These are phyloP conservation scores for Acrocalymma vagum DNA, from an alignment of 2,329 filamentous ascomycete species.

Conservation along the genomic window DNA sequence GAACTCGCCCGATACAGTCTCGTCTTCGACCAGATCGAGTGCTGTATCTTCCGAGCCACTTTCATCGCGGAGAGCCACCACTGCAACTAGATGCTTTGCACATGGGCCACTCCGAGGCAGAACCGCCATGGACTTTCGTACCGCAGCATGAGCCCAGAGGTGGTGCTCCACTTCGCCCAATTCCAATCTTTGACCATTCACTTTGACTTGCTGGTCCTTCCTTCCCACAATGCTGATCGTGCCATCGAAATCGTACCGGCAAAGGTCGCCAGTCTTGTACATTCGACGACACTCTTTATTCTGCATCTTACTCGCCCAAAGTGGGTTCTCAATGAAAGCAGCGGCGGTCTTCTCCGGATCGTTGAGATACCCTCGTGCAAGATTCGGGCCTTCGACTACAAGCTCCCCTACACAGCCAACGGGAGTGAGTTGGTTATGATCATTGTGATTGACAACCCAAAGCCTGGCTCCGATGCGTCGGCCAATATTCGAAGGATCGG, in stretches of 20 bases:
- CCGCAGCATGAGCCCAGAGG: no score
- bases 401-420: slow-evolving; percentile 52
- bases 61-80: no score
- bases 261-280: slow-evolving; percentile 45
- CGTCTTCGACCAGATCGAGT: no score
- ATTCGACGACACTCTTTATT: slow-evolving; percentile 41
- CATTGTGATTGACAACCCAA: slow-evolving; percentile 31
- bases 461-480: slow-evolving; percentile 17
- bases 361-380: slow-evolving; percentile 34
- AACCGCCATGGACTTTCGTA: no score
- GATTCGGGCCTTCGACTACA: slow-evolving; percentile 62
- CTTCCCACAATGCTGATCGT: slow-evolving; percentile 46
- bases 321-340: slow-evolving; percentile 59
- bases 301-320: no score
- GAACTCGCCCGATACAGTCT: no score
- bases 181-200: slow-evolving; percentile 52
- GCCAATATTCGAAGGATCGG: slow-evolving; percentile 33
- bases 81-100: slow-evolving; percentile 50
- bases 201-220: slow-evolving; percentile 49
- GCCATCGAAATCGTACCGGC: slow-evolving; percentile 59
- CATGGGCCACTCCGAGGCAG: slow-evolving; percentile 47
- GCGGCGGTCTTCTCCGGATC: slow-evolving; percentile 46
- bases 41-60: no score
- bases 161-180: slow-evolving; percentile 50
- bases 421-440: slow-evolving; percentile 14